These are phyloP conservation scores for Neurospora africana DNA, from an alignment of 495 filamentous ascomycete species.

Conservation along the genomic window DNA sequence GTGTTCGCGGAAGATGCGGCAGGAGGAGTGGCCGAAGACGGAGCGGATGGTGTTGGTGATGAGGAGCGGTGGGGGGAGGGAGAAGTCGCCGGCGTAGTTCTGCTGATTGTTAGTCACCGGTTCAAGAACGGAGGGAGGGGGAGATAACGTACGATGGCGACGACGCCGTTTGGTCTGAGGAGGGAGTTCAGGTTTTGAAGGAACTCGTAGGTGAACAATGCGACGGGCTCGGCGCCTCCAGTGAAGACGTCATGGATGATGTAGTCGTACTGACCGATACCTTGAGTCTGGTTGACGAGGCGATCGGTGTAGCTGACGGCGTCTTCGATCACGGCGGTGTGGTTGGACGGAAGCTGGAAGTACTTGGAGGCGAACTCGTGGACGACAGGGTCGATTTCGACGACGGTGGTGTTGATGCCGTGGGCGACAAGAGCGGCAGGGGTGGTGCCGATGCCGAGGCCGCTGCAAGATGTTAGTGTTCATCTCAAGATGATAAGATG, in stretches of 20 bases:
- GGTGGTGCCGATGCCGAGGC: slow-evolving; percentile 84
- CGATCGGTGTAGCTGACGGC: slow-evolving; percentile 65
- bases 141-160: slow-evolving; percentile 65
- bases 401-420: slow-evolving; percentile 81
- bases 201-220: slow-evolving; percentile 81
- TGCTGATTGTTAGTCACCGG: slow-evolving; percentile 18
- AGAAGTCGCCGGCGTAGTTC: slow-evolving; percentile 95
- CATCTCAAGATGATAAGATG: background rate
- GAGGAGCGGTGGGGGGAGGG: slow-evolving; percentile 56
- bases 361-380: slow-evolving; percentile 71
- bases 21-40: slow-evolving; percentile 56
- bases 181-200: slow-evolving; percentile 54
- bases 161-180: slow-evolving; percentile 66
- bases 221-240: slow-evolving; percentile 80
- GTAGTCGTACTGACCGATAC: slow-evolving; percentile 61
- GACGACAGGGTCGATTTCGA: slow-evolving; percentile 89
- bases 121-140: background rate
- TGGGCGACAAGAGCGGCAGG: slow-evolving; percentile 78
- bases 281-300: slow-evolving; percentile 21
- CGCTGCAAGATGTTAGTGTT: slow-evolving; percentile 38
- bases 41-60: slow-evolving; percentile 60
- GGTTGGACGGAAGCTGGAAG: slow-evolving; percentile 69
- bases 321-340: slow-evolving; percentile 71
- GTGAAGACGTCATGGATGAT: slow-evolving; percentile 99
- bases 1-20: slow-evolving; percentile 75